phyloP scores from a whole-genome alignment of 2,329 filamentous ascomycete species.

The Raffaelea ambrosiae region DNA sequence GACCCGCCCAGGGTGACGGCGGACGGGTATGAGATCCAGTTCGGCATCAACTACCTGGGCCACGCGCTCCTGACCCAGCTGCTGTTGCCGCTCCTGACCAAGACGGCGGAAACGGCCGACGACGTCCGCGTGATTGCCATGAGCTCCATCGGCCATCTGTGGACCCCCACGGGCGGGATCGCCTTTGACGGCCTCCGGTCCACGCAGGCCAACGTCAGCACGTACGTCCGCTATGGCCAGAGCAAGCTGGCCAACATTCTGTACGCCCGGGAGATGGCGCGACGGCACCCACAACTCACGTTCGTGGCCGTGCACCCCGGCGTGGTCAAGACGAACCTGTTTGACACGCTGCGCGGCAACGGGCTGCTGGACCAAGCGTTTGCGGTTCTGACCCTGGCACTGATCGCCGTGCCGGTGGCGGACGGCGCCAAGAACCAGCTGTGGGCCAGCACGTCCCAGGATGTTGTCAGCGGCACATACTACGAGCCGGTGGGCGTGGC shows the following conservation, averaged over 20 bases:
- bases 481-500: conserved; percentile 24
- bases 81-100: conserved; percentile 19
- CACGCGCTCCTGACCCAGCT: conserved; percentile 33
- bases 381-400: conserved; percentile 7
- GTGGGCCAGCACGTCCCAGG: conserved; percentile 28
- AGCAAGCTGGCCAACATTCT: conserved; percentile 26
- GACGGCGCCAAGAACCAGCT: conserved; percentile 31
- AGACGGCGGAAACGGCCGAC: conserved; percentile 11
- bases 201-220: conserved; percentile 15
- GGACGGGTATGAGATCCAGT: conserved; percentile 38
- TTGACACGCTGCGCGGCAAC: conserved; percentile 13
- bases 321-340: neutral
- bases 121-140: conserved; percentile 19
- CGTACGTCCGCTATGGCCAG: conserved; percentile 24
- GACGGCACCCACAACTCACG: conserved; percentile 17
- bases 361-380: conserved; percentile 7
- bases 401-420: conserved; percentile 10
- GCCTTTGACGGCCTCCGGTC: conserved; percentile 9
- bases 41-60: conserved; percentile 39
- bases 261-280: conserved; percentile 21
- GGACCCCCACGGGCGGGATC: conserved; percentile 10
- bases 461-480: conserved; percentile 23
- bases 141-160: conserved; percentile 10
- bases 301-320: conserved; percentile 21
- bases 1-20: conserved; percentile 23